Base-by-base conservation (phyloP, 306 rosid genomes). In the Ammopiptanthus mongolicus region DNA sequence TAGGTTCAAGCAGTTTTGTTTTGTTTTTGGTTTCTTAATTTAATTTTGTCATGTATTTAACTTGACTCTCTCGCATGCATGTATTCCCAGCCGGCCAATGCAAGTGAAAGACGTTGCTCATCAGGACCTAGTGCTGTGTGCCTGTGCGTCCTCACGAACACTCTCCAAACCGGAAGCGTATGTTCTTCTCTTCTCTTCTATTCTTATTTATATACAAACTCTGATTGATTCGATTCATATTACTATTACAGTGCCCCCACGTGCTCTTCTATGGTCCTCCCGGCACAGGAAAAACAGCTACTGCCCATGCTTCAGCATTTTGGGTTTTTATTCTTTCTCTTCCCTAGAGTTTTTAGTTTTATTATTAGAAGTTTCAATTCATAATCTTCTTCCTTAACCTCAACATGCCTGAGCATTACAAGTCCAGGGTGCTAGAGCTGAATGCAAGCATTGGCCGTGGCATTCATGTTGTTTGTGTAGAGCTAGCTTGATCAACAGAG, bases 231-330 rank as follows among this genome's bases (percentile, higher is more conserved):
- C 2, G 1, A n/a, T 48, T n/a, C 0, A 55, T 39, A 5, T 71
- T 52, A n/a, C n/a, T n/a, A n/a, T n/a, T n/a, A 0, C 84, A 93
- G 98, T 90, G 94, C 69, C 96, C 96, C 2, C 96, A 94, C 69
- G 91, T 94, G 98, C 97, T 94, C 36, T 94, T 94, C 80, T 94
- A 94, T 15, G 97, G 98, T n/a, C 98, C 97, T 1, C 98, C 93
- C 0, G 98, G 98, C 15, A 94, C 96, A 2, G 98, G 96, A 22
- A 94, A 94, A 80, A 91, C 98, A 75, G 91, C 98, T 17, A 94
- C 96, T 51, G 97, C 96, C 18, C 97, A 91, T 44, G 96, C 98
- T 25, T 78, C 95, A 94, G 82, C 93, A 91, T 50, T 94, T 75
- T 18, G 98, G 96, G 97, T 29, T 29, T 37, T 11, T 0, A 41